Base-by-base conservation (phyloP, 2,329 filamentous ascomycete species). In the Aureobasidium sp. region DNA sequence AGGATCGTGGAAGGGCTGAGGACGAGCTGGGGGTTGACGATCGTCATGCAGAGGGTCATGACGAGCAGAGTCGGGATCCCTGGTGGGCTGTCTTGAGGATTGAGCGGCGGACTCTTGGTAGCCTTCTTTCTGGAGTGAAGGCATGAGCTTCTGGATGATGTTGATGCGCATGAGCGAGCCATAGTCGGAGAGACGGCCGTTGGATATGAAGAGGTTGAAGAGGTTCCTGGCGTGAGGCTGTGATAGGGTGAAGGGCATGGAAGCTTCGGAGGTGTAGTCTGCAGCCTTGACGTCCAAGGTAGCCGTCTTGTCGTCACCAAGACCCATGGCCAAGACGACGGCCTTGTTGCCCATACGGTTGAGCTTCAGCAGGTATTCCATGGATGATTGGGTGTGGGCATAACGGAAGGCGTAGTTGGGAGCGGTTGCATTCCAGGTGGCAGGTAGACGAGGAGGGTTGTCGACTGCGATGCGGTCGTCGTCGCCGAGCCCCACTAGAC, bases 131-230 rank as follows among this genome's bases (percentile, higher is more conserved):
- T 88, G 83, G 42, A 95, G 76, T 24, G 85, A 82, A 0, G 92
- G 91, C 3, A 91, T 82, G 22, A 97, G 81, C 69, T 88, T 92
- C 75, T 96, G 91, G 56, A 97, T 85, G 42, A 97, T 86, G 60
- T 87, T 85, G 66, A 87, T 77, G 70, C 93, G 91, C 72, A 96
- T 83, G 2, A 90, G 77, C 27, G 79, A 78, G 37, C 90, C 83
- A 19, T 96, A 81, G 67, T 90, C 76, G 50, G 78, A 78, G 42
- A 97, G 80, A 19, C 88, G 83, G 40, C 82, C 81, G 1, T 82
- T 79, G 0, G 89, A 92, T 63, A 91, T 88, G 74, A 96, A 96
- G 0, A 90, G 78, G 9, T 84, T 78, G 61, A 81, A 74, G 4
- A 85, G 69, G 2, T 72, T 67, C 2, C 72, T 76, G 52, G 81